phyloP scores from a whole-genome alignment of 345 rosid genomes.

The Populus davidiana region DNA sequence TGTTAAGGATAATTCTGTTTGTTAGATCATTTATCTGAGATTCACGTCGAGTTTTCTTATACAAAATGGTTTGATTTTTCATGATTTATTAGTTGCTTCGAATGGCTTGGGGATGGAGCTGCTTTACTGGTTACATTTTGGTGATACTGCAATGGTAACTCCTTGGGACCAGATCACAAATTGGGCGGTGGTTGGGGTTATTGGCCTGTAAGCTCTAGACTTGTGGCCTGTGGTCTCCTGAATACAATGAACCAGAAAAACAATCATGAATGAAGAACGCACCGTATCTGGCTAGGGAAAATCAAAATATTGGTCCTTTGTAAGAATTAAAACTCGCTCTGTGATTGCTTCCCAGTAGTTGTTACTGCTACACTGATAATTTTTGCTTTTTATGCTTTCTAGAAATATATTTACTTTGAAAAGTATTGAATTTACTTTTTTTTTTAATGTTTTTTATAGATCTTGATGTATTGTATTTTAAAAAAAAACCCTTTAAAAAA shows the following conservation, averaged over 20 bases:
- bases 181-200: background rate
- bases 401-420: no score
- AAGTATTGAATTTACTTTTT: no score
- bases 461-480: no score
- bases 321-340: background rate
- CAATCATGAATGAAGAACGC: background rate
- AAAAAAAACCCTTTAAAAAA: no score
- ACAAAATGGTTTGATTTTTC: background rate
- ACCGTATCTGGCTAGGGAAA: background rate
- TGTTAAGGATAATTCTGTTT: no score
- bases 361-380: no score
- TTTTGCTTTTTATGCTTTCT: no score
- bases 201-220: background rate
- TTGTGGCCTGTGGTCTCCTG: background rate
- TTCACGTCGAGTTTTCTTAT: background rate
- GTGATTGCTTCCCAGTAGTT: background rate
- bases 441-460: no score
- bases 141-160: background rate
- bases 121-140: background rate
- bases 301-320: background rate
- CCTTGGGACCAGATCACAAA: background rate
- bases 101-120: background rate
- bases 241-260: background rate
- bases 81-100: background rate
- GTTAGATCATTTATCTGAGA: background rate